phyloP scores from a whole-genome alignment of 2,329 filamentous ascomycete species.

The Aspergillus aculeatus region DNA sequence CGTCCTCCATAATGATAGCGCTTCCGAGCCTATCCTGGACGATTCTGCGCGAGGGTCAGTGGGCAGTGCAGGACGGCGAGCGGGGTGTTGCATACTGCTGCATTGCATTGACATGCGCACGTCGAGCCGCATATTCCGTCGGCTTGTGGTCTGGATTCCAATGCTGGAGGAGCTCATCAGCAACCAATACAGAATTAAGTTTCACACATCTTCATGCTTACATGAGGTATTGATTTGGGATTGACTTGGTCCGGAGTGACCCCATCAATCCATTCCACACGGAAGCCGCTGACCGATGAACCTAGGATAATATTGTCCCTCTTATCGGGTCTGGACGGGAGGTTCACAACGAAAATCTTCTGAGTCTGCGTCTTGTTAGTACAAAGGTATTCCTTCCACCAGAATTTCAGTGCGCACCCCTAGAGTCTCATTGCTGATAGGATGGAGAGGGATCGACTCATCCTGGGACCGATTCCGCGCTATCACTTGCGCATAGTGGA shows the following conservation, averaged over 20 bases:
- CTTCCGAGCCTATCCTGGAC: slow-evolving; percentile 16
- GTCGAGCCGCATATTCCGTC: slow-evolving; percentile 21
- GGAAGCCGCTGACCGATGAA: slow-evolving; percentile 19
- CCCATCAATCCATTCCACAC: slow-evolving; percentile 21
- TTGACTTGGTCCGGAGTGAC: slow-evolving; percentile 16
- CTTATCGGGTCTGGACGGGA: slow-evolving; percentile 22
- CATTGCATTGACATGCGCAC: slow-evolving; percentile 22
- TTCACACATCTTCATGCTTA: neutral
- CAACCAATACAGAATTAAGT: neutral
- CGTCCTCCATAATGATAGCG: slow-evolving; percentile 21
- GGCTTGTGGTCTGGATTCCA: slow-evolving; percentile 20
- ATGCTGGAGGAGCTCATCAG: slow-evolving; percentile 10
- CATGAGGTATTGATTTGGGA: slow-evolving; percentile 22
- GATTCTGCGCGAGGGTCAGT: slow-evolving; percentile 5
- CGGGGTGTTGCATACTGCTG: slow-evolving; percentile 11
- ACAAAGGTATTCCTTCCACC: neutral
- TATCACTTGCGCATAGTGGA: neutral
- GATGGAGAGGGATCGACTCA: neutral
- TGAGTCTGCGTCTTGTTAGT: slow-evolving; percentile 13
- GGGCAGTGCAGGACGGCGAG: neutral
- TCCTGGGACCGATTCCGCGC: neutral
- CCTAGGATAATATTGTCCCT: slow-evolving; percentile 22
- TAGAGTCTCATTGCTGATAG: slow-evolving; percentile 11
- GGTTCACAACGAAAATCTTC: slow-evolving; percentile 22
- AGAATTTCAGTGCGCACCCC: neutral